phyloP scores from a whole-genome alignment of 1,139 yeast species.

The Pichia sp. region DNA sequence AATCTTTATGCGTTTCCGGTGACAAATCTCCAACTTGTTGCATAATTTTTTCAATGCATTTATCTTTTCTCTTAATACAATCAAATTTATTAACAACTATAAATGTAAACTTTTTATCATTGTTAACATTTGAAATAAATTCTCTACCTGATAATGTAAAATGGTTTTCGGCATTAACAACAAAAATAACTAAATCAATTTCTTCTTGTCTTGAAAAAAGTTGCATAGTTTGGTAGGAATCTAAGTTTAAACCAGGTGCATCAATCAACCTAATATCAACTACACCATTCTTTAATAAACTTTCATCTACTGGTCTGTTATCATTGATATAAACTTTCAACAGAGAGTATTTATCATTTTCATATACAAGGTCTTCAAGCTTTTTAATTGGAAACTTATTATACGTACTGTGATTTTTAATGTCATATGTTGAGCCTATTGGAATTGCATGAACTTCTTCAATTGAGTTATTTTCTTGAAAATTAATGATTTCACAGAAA shows the following conservation, averaged over 20 bases:
- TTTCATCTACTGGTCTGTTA: conserved; percentile 58
- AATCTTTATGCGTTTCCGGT: conserved; percentile 85
- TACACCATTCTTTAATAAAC: conserved; percentile 81
- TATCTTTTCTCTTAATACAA: conserved; percentile 68
- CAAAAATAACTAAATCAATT: conserved; percentile 93
- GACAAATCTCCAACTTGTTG: conserved; percentile 84
- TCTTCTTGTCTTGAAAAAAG: conserved; percentile 96
- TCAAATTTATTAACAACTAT: conserved; percentile 93
- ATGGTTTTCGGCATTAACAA: conserved; percentile 93
- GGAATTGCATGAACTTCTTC: conserved; percentile 96
- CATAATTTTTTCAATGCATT: conserved; percentile 70
- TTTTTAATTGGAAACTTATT: conserved; percentile 47
- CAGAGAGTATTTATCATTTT: conserved; percentile 64
- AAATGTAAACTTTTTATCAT: conserved; percentile 85
- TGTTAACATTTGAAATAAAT: conserved; percentile 84
- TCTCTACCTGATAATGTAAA: conserved; percentile 93
- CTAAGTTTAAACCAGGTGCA: conserved; percentile 95
- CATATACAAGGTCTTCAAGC: conserved; percentile 65
- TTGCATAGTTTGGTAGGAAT: conserved; percentile 90
- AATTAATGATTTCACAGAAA: conserved; percentile 90
- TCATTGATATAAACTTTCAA: conserved; percentile 82
- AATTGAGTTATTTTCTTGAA: conserved; percentile 60
- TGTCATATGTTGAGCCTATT: conserved; percentile 51
- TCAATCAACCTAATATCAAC: conserved; percentile 90
- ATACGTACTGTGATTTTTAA: conserved; percentile 61